A percentile compares a stretch with the other conserved stretches of the same genome.
Conservation (phyloP, 768 basidiomycete species). For the Rhodotorula diobovata region DNA sequence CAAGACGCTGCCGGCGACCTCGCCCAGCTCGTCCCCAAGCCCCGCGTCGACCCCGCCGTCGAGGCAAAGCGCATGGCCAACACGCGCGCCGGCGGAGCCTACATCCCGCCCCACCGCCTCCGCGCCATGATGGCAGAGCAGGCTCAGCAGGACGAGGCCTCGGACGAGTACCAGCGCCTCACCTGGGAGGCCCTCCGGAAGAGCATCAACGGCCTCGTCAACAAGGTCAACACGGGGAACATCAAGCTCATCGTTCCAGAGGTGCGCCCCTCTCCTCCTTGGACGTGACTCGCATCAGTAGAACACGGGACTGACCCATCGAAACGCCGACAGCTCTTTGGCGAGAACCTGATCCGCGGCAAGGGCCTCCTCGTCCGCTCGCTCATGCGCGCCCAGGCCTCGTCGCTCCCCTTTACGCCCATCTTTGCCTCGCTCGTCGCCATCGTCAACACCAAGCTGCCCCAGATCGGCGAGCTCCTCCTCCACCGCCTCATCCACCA, state of each 20-base stretch:
- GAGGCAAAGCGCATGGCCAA: slow-evolving; percentile 43
- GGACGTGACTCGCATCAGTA: no score
- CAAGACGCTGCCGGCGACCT: slow-evolving; percentile 60
- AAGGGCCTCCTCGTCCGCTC: slow-evolving; percentile 87
- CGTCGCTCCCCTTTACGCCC: slow-evolving; percentile 95
- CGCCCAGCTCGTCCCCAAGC: slow-evolving; percentile 53
- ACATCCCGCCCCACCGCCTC: slow-evolving; percentile 89
- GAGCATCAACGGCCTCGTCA: slow-evolving; percentile 97
- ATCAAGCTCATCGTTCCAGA: slow-evolving; percentile 55
- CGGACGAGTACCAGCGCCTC: slow-evolving; percentile 84
- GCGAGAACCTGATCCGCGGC: slow-evolving; percentile 89
- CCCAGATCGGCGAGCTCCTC: slow-evolving; percentile 89
- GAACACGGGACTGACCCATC: slow-evolving; percentile 50
- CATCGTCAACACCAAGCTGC: slow-evolving; percentile 94
- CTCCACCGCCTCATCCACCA: slow-evolving; percentile 85
- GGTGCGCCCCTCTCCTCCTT: slow-evolving; percentile 5
- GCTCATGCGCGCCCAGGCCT: slow-evolving; percentile 95
- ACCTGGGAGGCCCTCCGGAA: slow-evolving; percentile 98
- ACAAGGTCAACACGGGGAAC: slow-evolving; percentile 93
- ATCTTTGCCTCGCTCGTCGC: slow-evolving; percentile 91
- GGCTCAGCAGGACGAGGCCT: slow-evolving; percentile 76
- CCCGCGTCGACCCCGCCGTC: slow-evolving; percentile 51
- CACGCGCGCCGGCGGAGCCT: slow-evolving; percentile 85
- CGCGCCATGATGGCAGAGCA: slow-evolving; percentile 70
- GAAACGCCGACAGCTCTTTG: slow-evolving; percentile 74